Base-by-base conservation (phyloP, 306 rosid genomes). In the Boehmeria nivea region DNA sequence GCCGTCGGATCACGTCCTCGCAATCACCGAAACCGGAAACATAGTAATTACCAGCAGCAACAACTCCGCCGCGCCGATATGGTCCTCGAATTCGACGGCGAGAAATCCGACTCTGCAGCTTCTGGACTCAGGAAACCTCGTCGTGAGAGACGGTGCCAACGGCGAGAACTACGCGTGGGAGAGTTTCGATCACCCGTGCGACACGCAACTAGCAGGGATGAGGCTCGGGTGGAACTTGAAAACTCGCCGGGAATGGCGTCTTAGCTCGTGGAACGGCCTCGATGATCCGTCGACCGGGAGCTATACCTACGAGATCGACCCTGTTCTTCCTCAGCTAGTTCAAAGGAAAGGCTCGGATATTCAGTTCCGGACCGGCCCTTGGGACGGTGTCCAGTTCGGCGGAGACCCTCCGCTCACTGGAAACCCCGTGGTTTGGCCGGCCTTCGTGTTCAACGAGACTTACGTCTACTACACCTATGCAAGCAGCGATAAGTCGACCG, bases 181-280 rank as follows among this genome's bases (percentile, higher is more conserved):
- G 57, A 65, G 71, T 6, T 65, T 56, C 15, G 58, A 65, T 11
- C 24, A 36, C 17, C 63, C 57, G 9, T 31, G 57, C 21, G 64
- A 65, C 19, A 33, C 71, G 6, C 61, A 43, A 2, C 17, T 65
- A 17, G 28, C 71, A 10, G 51, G 51, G 1, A 65, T 65, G 71
- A 65, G 54, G 39, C 40, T 47, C 3, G 71, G 71, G 10, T 45
- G 50, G 63, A 24, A 65, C 50, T 36, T 24, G 25, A 49, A 3
- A 15, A 54, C 60, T 7, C 55, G 72, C 23, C 34, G 62, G 1
- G 11, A 63, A 13, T 40, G 51, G 62, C 33, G 34, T 44, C 27
- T 71, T 43, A 72, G 62, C 22, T 71, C 75, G 6, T 76, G 72
- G 63, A 71, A 52, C 19, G 63, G 58, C 56, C 43, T 18, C n/a